These are phyloP conservation scores for Adansonia digitata DNA, from an alignment of 345 rosid species.

Conservation along the genomic window DNA sequence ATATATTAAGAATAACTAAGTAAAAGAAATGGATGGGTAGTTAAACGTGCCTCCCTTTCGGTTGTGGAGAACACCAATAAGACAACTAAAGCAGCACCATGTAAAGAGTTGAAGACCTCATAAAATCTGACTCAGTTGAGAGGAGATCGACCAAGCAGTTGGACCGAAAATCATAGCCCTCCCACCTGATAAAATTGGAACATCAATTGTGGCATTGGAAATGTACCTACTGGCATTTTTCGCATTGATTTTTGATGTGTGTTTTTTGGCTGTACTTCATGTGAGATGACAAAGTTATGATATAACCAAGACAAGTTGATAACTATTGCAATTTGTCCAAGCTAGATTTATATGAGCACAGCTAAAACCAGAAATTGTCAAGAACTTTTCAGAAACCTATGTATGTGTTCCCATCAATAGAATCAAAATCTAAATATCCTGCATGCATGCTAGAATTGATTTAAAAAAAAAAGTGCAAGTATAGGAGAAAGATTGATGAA, in stretches of 20 bases:
- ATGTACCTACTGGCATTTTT: neutral
- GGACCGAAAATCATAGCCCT: neutral
- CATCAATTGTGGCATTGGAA: neutral
- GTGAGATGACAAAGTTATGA: neutral
- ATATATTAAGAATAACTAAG: neutral
- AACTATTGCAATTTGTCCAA: neutral
- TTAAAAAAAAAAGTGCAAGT: neutral
- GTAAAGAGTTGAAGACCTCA: neutral
- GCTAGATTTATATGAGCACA: neutral
- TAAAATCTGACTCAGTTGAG: too few relatives aligned
- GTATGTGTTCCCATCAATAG: too few relatives aligned
- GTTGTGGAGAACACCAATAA: neutral
- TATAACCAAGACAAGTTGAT: neutral
- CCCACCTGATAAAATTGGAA: neutral
- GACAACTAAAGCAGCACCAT: neutral
- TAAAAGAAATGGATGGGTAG: neutral
- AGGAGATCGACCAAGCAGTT: neutral
- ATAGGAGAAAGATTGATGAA: neutral
- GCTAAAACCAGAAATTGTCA: neutral
- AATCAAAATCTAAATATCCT: neutral
- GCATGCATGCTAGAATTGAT: neutral
- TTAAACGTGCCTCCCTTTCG: neutral
- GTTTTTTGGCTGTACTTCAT: neutral
- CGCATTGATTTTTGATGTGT: too few relatives aligned
- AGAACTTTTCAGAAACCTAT: neutral